Evolutionary conservation across 257 asterid species (phyloP).

Genomic region (Handroanthus guayacan): DNA sequence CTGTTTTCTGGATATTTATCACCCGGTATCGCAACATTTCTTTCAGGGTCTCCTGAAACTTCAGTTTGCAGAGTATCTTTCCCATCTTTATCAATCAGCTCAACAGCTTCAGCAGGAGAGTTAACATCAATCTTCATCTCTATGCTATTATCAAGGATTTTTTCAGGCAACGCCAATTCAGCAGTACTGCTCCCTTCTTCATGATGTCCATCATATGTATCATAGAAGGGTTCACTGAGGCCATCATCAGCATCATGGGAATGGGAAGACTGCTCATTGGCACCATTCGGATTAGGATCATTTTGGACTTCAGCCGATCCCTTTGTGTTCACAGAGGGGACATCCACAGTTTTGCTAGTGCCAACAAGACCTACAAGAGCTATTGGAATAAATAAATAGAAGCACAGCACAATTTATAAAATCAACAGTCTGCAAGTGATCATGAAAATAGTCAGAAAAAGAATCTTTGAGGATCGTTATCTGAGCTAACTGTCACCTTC

Average conservation of each 20-base stretch:
- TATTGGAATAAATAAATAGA: slow-evolving; percentile 21
- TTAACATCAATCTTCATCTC: slow-evolving; percentile 16
- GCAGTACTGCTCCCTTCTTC: slow-evolving; percentile 35
- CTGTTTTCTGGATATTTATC: slow-evolving; percentile 14
- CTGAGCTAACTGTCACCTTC: slow-evolving; percentile 49
- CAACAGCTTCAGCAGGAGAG: slow-evolving; percentile 37
- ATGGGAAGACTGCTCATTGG: slow-evolving; percentile 34
- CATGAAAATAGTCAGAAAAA: slow-evolving; percentile 16
- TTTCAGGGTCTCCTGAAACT: slow-evolving; percentile 30
- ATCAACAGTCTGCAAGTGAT: neutral
- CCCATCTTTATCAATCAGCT: slow-evolving; percentile 36
- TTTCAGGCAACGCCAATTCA: slow-evolving; percentile 27
- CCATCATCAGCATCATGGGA: slow-evolving; percentile 45
- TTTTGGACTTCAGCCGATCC: slow-evolving; percentile 36
- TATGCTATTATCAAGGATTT: slow-evolving; percentile 30
- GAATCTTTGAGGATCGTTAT: neutral
- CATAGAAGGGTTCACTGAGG: slow-evolving; percentile 35
- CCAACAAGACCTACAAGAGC: slow-evolving; percentile 21
- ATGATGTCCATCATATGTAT: slow-evolving; percentile 36
- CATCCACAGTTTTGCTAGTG: slow-evolving; percentile 17
- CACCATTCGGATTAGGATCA: slow-evolving; percentile 30
- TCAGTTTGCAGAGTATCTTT: slow-evolving; percentile 28
- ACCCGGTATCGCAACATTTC: slow-evolving; percentile 35
- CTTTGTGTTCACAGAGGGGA: slow-evolving; percentile 7
- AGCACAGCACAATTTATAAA: slow-evolving; percentile 11